These are phyloP conservation scores for Aureobasidium sp. DNA, from an alignment of 2,329 filamentous ascomycete genomes.

Conservation along the genomic window DNA sequence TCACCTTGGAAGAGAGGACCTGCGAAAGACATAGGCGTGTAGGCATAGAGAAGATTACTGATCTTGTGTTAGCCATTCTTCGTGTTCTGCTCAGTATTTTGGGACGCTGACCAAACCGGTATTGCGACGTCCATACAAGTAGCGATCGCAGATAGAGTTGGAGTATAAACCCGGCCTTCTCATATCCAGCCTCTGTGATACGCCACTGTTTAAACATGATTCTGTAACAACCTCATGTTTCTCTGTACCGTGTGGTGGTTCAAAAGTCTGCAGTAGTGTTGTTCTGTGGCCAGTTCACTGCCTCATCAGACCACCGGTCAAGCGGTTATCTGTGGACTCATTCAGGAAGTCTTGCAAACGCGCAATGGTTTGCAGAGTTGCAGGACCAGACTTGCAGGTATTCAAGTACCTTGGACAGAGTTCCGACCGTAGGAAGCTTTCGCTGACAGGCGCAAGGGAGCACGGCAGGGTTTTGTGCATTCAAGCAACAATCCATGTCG, in stretches of 20 bases:
- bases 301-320: background rate
- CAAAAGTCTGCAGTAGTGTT: background rate
- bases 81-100: background rate
- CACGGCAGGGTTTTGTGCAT: background rate
- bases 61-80: background rate
- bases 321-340: background rate
- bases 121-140: background rate
- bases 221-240: background rate
- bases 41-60: background rate
- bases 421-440: background rate
- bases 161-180: background rate
- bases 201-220: background rate
- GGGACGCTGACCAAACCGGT: background rate
- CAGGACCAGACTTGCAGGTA: background rate
- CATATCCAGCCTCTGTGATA: background rate
- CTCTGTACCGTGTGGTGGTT: background rate
- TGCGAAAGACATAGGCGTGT: background rate
- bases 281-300: background rate
- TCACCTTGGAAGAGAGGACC: too few species aligned
- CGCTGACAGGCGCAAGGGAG: background rate
- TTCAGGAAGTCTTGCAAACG: background rate
- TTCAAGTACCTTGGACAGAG: background rate
- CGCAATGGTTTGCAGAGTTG: background rate
- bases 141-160: background rate
- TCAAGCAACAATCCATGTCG: background rate